Conservation (phyloP, 371 early-diverging fungal genomes). For the Syncephalis fuscata region DNA sequence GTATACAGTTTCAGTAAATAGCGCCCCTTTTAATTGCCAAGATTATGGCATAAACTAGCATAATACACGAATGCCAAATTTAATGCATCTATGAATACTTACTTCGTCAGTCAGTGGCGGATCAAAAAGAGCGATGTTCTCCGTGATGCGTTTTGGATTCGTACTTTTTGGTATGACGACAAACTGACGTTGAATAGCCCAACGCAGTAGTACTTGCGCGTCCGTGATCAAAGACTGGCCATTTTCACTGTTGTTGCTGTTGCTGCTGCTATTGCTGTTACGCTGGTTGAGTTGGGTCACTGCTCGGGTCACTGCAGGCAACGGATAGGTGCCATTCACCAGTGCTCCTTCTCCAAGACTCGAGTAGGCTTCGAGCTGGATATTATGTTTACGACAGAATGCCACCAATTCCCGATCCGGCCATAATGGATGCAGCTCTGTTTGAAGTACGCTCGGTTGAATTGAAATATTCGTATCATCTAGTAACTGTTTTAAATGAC, state of each 20-base stretch:
- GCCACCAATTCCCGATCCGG: slow-evolving; percentile 27
- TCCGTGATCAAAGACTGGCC: no score
- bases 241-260: no score
- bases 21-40: no score
- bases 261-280: no score
- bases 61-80: neutral
- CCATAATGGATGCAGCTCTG: slow-evolving; percentile 54
- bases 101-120: slow-evolving; percentile 18
- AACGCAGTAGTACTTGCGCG: slow-evolving; percentile 33
- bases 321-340: slow-evolving; percentile 4
- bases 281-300: slow-evolving; percentile 20
- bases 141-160: slow-evolving; percentile 22
- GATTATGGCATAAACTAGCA: no score
- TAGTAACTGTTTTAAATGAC: slow-evolving; percentile 38
- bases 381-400: slow-evolving; percentile 28
- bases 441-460: slow-evolving; percentile 53
- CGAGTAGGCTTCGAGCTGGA: slow-evolving; percentile 75
- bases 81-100: neutral
- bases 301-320: neutral
- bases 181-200: slow-evolving; percentile 33
- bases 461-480: slow-evolving; percentile 17
- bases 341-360: slow-evolving; percentile 67
- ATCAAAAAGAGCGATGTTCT: slow-evolving; percentile 22
- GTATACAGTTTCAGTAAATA: neutral
- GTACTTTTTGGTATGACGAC: slow-evolving; percentile 48